Conservation (phyloP, 345 rosid genomes). For the Cochlearia excelsa region DNA sequence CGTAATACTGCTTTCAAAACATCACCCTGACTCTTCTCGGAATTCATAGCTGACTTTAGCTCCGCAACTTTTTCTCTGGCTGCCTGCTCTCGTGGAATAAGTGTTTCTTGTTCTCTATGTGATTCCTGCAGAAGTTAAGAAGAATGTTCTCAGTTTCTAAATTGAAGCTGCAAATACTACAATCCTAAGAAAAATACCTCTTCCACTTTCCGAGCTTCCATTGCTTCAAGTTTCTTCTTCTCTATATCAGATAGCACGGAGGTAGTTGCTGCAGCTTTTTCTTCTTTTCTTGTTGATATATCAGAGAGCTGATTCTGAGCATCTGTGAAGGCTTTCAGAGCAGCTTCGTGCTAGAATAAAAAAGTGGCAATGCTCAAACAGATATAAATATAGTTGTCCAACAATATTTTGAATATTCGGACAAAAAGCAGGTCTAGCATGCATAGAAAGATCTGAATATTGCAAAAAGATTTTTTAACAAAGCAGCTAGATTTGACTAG, state of each 20-base stretch:
- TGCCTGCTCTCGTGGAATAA: slow-evolving; percentile 83
- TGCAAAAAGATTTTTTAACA: slow-evolving; percentile 6
- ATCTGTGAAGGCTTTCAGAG: slow-evolving; percentile 64
- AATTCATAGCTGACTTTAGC: slow-evolving; percentile 69
- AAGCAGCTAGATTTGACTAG: slow-evolving; percentile 17
- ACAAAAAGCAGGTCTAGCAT: slow-evolving; percentile 1
- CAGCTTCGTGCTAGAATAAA: slow-evolving; percentile 75
- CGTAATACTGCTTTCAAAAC: slow-evolving; percentile 82
- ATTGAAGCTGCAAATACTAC: slow-evolving; percentile 23
- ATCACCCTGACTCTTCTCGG: slow-evolving; percentile 91
- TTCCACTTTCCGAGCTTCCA: slow-evolving; percentile 67
- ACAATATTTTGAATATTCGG: slow-evolving; percentile 5
- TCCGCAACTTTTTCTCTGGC: slow-evolving; percentile 90
- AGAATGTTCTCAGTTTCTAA: slow-evolving; percentile 26
- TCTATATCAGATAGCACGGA: slow-evolving; percentile 55
- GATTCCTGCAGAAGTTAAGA: slow-evolving; percentile 53
- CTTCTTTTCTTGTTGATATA: slow-evolving; percentile 50
- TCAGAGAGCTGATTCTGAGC: slow-evolving; percentile 73
- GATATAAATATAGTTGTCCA: slow-evolving; percentile 8
- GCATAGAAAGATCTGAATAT: slow-evolving; percentile 10
- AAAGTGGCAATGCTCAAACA: slow-evolving; percentile 14
- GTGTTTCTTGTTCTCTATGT: slow-evolving; percentile 72
- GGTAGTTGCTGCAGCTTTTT: slow-evolving; percentile 41
- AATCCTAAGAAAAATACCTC: slow-evolving; percentile 47
- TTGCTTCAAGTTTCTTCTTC: slow-evolving; percentile 58